phyloP scores from a whole-genome alignment of 371 early-diverging fungal genomes.

The Syncephalastrum racemosum region DNA sequence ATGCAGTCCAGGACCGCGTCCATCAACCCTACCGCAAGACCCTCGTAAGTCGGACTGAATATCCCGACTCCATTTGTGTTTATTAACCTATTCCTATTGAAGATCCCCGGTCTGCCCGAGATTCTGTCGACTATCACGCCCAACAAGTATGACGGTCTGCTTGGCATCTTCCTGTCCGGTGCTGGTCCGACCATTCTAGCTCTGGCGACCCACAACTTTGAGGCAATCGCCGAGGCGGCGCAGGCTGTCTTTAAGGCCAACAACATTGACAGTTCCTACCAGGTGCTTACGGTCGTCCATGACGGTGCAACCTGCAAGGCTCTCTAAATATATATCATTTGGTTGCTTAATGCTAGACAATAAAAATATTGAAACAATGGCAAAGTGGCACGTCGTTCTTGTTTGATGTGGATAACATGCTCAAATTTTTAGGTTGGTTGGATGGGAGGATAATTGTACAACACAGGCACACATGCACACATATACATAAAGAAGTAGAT shows the following conservation, averaged over 20 bases:
- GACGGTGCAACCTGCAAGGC: slow-evolving; percentile 62
- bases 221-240: slow-evolving; percentile 67
- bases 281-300: slow-evolving; percentile 73
- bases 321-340: slow-evolving; percentile 6
- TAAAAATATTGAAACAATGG: too few relatives aligned
- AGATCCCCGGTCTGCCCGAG: slow-evolving; percentile 90
- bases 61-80: not conserved
- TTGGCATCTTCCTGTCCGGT: slow-evolving; percentile 93
- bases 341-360: too few relatives aligned
- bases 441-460: too few relatives aligned
- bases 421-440: too few relatives aligned
- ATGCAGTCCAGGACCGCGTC: slow-evolving; percentile 92
- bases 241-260: slow-evolving; percentile 65
- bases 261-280: slow-evolving; percentile 66
- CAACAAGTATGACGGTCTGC: slow-evolving; percentile 74
- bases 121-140: slow-evolving; percentile 76
- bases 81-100: not conserved
- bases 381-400: too few relatives aligned
- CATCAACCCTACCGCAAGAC: slow-evolving; percentile 94
- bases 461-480: too few relatives aligned
- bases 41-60: slow-evolving; percentile 55
- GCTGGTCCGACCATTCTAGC: slow-evolving; percentile 96
- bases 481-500: too few relatives aligned
- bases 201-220: slow-evolving; percentile 76
- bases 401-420: too few relatives aligned